Percentiles rank a stretch among this genome's conserved stretches.
Evolutionary conservation across 2,329 filamentous ascomycete species (phyloP).

Genomic region (Helminthosporium solani): DNA sequence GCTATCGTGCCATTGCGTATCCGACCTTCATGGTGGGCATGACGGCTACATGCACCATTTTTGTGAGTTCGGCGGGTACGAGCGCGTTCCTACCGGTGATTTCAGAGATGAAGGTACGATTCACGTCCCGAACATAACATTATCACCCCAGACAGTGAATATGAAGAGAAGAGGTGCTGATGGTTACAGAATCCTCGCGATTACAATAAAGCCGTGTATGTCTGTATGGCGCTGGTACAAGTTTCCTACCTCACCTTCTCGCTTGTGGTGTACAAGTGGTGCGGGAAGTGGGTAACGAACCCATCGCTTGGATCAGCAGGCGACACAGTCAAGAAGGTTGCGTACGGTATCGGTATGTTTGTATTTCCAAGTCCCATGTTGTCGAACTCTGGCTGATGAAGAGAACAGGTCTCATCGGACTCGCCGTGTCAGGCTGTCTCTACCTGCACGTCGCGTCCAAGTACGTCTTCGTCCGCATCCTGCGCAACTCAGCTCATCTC

Average conservation of each 20-base stretch:
- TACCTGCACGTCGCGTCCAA: constrained; percentile 56
- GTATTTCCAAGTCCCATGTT: too few species aligned
- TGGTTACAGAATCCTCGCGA: constrained; percentile 58
- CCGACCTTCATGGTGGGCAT: constrained; percentile 62
- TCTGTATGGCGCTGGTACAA: constrained; percentile 60
- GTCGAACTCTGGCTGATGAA: too few species aligned
- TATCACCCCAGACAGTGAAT: too few species aligned
- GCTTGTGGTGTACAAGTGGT: constrained; percentile 63
- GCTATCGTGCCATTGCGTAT: constrained; percentile 57
- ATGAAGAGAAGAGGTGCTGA: too few species aligned
- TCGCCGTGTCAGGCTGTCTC: constrained; percentile 52
- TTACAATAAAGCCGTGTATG: constrained; percentile 61
- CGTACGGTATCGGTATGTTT: constrained; percentile 60
- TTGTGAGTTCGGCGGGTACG: constrained; percentile 60
- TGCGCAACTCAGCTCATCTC: constrained; percentile 53
- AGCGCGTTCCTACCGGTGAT: constrained; percentile 65
- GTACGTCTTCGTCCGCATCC: constrained; percentile 56
- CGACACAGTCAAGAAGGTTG: constrained; percentile 57
- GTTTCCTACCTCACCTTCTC: constrained; percentile 58
- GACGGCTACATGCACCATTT: constrained; percentile 57
- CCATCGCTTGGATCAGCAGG: constrained; percentile 63
- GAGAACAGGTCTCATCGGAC: too few species aligned
- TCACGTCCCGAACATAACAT: too few species aligned
- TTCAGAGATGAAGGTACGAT: constrained; percentile 65
- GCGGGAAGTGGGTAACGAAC: constrained; percentile 61